Base-by-base conservation (phyloP, 805 yeast species). In the Schizosaccharomyces osmophilus region DNA sequence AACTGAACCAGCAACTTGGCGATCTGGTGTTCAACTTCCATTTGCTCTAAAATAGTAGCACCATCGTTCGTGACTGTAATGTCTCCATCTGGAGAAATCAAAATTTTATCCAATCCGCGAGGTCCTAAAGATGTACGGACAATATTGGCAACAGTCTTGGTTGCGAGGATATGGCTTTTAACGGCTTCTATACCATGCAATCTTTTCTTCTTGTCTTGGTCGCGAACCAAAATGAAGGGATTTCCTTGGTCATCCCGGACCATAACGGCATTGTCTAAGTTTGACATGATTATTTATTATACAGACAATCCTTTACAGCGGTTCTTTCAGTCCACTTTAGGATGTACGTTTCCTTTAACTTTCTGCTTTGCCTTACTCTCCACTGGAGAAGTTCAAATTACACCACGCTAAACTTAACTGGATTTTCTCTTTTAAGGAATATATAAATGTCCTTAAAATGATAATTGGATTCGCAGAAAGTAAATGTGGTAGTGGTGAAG, bases 171-270 rank as follows among this genome's bases (percentile, higher is more conserved):
- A 72, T 93, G 97, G 54, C 90, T 82, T 72, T 75, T 79, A 72
- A 82, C 78, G 64, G 97, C 88, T 71, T 93, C 87, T 55, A 81
- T 72, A 32, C 94, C 94, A 66, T 84, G 88, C 9, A 79, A 66
- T 66, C 69, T 61, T 63, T 72, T 69, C 64, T 75, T 75, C 48
- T 69, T 68, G 3, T 77, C 77, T 63, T 75, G 78, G 64, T 93
- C 99, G 71, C 93, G 82, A 61, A 93, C 99, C 71, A 93, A 93
- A 70, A 93, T 90, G 71, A 93, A 87, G 24, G 99, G 99, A 73
- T 98, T 83, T 24, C 99, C 99, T 89, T 85, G 87, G 73, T 93
- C 99, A 72, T 93, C 99, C 73, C 90, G 98, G 3, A 98, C 97
- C 76, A 93, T 87, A 68, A 93, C 88, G 73, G 98, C 98, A 69